phyloP scores from a whole-genome alignment of 2,329 filamentous ascomycete species.

The Calonectria pseudoreteaudii region DNA sequence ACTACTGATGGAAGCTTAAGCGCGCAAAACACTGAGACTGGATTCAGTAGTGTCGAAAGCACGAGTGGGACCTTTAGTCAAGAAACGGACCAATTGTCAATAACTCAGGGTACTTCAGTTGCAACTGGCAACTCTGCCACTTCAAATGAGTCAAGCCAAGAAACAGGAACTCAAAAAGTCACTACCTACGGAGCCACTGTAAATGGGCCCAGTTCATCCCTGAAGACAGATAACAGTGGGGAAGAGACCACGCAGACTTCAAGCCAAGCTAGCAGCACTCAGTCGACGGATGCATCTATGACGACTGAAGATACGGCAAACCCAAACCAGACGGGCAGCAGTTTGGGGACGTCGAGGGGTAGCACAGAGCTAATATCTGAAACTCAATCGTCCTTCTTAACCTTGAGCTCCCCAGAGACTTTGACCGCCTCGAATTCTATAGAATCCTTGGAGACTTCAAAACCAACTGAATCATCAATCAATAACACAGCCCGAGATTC shows the following conservation, averaged over 20 bases:
- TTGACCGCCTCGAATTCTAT: neutral
- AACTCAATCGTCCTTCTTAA: too few relatives aligned
- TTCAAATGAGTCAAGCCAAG: neutral
- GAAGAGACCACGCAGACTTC: neutral
- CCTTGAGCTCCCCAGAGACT: neutral
- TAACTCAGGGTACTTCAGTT: neutral
- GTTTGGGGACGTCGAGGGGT: neutral
- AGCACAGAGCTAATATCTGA: neutral
- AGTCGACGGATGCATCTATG: neutral
- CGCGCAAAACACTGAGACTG: neutral
- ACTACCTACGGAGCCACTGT: neutral
- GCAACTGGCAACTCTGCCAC: too few relatives aligned
- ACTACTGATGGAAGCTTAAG: neutral
- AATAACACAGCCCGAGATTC: too few relatives aligned
- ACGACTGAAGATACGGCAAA: neutral
- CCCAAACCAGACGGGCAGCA: neutral
- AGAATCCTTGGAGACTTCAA: neutral
- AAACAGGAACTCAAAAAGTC: neutral
- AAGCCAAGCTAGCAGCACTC: neutral
- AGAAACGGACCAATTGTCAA: neutral
- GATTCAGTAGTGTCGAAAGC: too few relatives aligned
- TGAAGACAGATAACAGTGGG: neutral
- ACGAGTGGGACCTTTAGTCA: neutral
- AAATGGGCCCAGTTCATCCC: neutral
- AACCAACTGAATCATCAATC: neutral